phyloP scores from a whole-genome alignment of 2,329 filamentous ascomycete genomes.

The Calonectria fujianensis region DNA sequence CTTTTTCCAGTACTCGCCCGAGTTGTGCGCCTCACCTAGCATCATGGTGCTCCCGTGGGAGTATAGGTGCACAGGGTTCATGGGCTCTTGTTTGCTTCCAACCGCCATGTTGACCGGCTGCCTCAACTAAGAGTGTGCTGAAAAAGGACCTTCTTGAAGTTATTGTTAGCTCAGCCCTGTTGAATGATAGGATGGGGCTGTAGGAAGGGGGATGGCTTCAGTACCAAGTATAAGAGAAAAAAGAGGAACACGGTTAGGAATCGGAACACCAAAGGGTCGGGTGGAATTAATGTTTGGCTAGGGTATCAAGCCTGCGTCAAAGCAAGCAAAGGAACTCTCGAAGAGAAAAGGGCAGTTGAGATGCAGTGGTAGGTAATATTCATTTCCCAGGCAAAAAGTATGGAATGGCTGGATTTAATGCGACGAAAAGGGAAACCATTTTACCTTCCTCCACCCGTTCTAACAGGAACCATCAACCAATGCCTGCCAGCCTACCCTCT shows the following conservation, averaged over 20 bases:
- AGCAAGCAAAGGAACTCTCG: background rate
- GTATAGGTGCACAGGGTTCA: conserved; percentile 50
- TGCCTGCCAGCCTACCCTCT: background rate
- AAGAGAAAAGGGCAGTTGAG: background rate
- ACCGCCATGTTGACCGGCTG: conserved; percentile 15
- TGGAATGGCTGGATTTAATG: background rate
- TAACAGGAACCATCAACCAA: background rate
- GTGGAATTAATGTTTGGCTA: background rate
- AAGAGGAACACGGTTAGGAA: background rate
- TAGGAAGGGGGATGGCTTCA: background rate
- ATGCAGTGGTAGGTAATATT: conserved; percentile 20
- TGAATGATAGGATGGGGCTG: too few relatives aligned
- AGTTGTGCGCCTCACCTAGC: conserved; percentile 49
- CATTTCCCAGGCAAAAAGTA: conserved; percentile 6
- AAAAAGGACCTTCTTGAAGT: background rate
- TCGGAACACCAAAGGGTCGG: background rate
- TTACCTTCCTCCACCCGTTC: conserved; percentile 14
- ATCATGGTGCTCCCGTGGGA: conserved; percentile 54
- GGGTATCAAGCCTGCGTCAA: conserved; percentile 10
- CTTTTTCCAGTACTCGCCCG: conserved; percentile 51
- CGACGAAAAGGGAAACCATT: background rate
- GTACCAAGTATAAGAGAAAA: background rate
- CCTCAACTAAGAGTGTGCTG: background rate
- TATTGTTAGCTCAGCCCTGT: background rate
- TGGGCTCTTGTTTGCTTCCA: conserved; percentile 36